Evolutionary conservation across 2,329 filamentous ascomycete species (phyloP).

Genomic region (Claviceps maximensis): DNA sequence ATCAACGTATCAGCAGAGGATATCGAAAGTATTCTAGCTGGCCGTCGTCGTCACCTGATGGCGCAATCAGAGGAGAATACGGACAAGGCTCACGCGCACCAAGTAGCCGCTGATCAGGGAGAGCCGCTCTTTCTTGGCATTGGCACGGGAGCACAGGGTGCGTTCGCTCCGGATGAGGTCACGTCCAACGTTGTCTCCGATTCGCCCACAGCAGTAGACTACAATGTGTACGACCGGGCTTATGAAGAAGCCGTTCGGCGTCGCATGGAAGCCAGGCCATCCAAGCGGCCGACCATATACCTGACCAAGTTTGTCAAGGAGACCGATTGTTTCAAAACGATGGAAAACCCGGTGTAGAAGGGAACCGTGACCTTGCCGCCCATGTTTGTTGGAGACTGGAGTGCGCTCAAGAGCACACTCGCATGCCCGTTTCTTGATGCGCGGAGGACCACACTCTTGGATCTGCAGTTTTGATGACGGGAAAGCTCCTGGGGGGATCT

Average conservation of each 20-base stretch:
- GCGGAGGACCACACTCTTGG: neutral
- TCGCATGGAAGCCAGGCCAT: conserved; percentile 43
- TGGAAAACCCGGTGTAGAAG: conserved; percentile 25
- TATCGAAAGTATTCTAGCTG: conserved; percentile 34
- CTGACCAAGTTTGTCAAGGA: conserved; percentile 35
- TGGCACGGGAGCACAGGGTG: conserved; percentile 47
- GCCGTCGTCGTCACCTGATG: conserved; percentile 30
- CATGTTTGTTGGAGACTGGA: conserved; percentile 5
- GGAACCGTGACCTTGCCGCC: conserved; percentile 11
- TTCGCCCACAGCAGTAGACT: conserved; percentile 71
- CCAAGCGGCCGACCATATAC: conserved; percentile 31
- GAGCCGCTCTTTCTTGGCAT: conserved; percentile 63
- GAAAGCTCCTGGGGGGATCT: too few relatives aligned
- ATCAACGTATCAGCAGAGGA: conserved; percentile 25
- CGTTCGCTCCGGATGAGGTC: conserved; percentile 25
- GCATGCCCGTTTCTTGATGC: neutral
- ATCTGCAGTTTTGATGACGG: too few relatives aligned
- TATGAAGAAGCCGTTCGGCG: conserved; percentile 67
- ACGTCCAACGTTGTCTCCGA: conserved; percentile 54
- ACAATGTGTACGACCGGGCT: conserved; percentile 78
- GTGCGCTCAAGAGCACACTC: neutral
- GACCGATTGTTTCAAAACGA: conserved; percentile 24
- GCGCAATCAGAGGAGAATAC: conserved; percentile 27
- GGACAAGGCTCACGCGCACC: conserved; percentile 32
- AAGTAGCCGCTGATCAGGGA: conserved; percentile 46